These are phyloP conservation scores for Coffea canephora DNA, from an alignment of 257 asterid species.

Conservation along the genomic window DNA sequence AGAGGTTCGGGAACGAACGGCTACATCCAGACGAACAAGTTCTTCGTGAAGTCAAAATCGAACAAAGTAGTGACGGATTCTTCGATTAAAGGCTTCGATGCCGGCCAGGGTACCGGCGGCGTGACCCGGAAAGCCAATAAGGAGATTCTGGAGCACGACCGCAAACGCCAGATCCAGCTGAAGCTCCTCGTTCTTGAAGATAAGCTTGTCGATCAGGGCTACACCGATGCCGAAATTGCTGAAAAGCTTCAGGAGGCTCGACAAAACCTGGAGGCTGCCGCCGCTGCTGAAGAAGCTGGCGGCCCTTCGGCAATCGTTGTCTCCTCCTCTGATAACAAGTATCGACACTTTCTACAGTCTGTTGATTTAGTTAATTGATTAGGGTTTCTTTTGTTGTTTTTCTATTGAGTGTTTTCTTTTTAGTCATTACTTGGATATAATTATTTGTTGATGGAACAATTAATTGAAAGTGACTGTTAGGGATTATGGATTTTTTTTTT, in stretches of 20 bases:
- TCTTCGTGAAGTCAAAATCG: constrained; percentile 55
- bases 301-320: constrained; percentile 19
- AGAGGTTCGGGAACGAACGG: constrained; percentile 97
- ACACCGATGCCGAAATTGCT: constrained; percentile 64
- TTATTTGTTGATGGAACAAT: no score
- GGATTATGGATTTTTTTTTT: no score
- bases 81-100: constrained; percentile 53
- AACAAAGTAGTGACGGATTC: constrained; percentile 50
- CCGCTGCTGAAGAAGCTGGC: constrained; percentile 54
- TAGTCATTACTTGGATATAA: no score
- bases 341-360: not conserved
- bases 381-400: no score
- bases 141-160: constrained; percentile 87
- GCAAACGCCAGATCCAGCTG: constrained; percentile 85
- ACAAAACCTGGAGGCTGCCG: constrained; percentile 43
- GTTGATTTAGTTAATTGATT: no score
- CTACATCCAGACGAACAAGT: constrained; percentile 71
- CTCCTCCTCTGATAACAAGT: constrained; percentile 23
- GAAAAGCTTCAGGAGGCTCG: constrained; percentile 72
- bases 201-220: constrained; percentile 68
- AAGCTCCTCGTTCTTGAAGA: constrained; percentile 80
- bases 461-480: no score
- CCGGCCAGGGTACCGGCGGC: constrained; percentile 75
- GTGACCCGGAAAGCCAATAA: constrained; percentile 51
- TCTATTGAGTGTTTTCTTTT: no score